Percentiles rank a stretch among this genome's conserved stretches.
These are phyloP conservation scores for Hypoxylon sp. DNA, from an alignment of 2,329 filamentous ascomycete genomes.

Conservation along the genomic window DNA sequence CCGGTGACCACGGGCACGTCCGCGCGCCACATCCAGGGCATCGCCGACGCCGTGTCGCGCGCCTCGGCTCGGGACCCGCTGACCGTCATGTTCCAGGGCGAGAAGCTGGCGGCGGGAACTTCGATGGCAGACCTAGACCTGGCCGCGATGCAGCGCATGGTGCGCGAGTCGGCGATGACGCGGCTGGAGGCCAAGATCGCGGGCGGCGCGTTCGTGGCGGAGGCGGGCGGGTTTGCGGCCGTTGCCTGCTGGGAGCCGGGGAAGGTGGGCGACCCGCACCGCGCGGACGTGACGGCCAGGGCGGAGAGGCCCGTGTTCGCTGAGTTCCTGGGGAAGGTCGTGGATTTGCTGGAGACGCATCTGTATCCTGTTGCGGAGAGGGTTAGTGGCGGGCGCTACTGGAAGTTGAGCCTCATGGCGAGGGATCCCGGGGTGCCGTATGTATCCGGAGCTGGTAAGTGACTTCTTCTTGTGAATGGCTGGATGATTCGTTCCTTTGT, in stretches of 20 bases:
- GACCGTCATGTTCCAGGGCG: constrained; percentile 24
- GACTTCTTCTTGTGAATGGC: not conserved
- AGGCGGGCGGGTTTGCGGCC: constrained; percentile 38
- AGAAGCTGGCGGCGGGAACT: constrained; percentile 24
- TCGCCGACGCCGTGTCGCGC: constrained; percentile 25
- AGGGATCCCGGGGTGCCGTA: constrained; percentile 36
- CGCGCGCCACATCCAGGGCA: constrained; percentile 26
- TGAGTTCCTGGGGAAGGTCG: not conserved
- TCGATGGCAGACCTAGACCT: constrained; percentile 12
- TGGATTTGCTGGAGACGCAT: constrained; percentile 7
- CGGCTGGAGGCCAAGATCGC: constrained; percentile 26
- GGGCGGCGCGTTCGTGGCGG: constrained; percentile 35
- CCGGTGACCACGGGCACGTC: constrained; percentile 34
- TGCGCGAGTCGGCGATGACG: constrained; percentile 7
- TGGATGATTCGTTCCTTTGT: not conserved
- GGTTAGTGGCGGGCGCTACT: constrained; percentile 33
- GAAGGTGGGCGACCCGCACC: constrained; percentile 6
- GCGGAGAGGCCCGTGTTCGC: constrained; percentile 15
- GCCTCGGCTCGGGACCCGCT: constrained; percentile 28
- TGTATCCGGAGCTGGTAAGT: constrained; percentile 37
- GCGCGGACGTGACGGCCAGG: not conserved
- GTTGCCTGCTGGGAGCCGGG: constrained; percentile 38
- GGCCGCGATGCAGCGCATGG: constrained; percentile 10
- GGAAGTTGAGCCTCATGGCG: constrained; percentile 42
- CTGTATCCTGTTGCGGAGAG: constrained; percentile 29